These are phyloP conservation scores for Thermoascus crustaceus DNA, from an alignment of 2,329 filamentous ascomycete genomes.

Conservation along the genomic window DNA sequence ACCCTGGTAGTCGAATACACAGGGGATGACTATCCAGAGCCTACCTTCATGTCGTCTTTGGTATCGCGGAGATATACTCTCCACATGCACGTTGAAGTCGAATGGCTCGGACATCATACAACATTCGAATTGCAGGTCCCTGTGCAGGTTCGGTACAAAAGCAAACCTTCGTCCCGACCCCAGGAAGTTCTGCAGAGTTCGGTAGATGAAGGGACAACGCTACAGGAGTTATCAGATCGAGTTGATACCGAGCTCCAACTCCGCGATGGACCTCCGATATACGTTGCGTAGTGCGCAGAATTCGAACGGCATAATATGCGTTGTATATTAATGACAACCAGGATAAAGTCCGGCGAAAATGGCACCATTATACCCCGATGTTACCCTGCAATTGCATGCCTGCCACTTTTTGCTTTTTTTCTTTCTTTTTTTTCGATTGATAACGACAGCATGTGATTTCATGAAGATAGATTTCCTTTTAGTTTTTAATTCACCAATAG, in stretches of 20 bases:
- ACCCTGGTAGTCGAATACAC: constrained; percentile 3
- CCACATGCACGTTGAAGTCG: constrained; percentile 4
- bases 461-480: too few relatives aligned
- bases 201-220: background rate
- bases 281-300: background rate
- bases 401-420: too few relatives aligned
- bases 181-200: background rate
- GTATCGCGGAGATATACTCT: constrained; percentile 7
- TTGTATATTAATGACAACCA: too few relatives aligned
- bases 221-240: background rate
- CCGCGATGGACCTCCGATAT: constrained; percentile 1
- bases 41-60: constrained; percentile 6
- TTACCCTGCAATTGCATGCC: too few relatives aligned
- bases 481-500: too few relatives aligned
- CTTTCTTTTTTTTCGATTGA: too few relatives aligned
- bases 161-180: background rate
- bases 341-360: too few relatives aligned
- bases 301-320: too few relatives aligned
- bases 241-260: background rate
- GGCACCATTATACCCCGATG: too few relatives aligned
- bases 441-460: too few relatives aligned
- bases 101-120: background rate
- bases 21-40: constrained; percentile 1
- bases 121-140: constrained; percentile 4
- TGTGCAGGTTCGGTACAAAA: constrained; percentile 5